These are phyloP conservation scores for Mychonastes homosphaera DNA, from an alignment of 139 green algal genomes.

Conservation along the genomic window DNA sequence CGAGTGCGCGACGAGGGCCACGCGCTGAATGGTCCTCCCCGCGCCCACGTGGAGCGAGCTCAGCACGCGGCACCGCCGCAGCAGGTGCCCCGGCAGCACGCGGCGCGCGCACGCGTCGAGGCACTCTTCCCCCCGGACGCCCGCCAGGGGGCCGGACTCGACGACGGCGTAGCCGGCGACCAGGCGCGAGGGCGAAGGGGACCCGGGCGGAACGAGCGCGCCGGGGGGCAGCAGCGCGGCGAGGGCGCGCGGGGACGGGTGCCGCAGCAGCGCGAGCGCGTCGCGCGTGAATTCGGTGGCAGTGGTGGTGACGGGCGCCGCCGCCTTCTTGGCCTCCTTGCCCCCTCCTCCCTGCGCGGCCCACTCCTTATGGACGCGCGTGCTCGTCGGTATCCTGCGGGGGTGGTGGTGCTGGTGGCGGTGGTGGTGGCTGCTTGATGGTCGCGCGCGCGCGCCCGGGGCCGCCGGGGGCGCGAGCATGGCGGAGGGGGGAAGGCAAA, in stretches of 20 bases:
- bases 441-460: no score
- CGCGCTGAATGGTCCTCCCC: conserved; percentile 18
- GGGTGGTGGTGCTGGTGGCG: no score
- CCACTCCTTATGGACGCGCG: no score
- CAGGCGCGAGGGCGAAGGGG: background rate
- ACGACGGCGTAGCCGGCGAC: background rate
- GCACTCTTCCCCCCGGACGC: background rate
- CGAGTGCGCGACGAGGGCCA: no score
- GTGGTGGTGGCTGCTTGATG: no score
- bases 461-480: no score
- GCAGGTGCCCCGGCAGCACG: conserved; percentile 43
- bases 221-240: conserved; percentile 6
- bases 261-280: background rate
- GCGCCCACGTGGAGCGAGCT: conserved; percentile 30
- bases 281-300: background rate
- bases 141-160: background rate
- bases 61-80: conserved; percentile 46
- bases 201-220: conserved; percentile 11
- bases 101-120: conserved; percentile 31
- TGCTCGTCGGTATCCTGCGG: no score
- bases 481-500: no score
- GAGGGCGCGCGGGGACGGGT: background rate
- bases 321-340: no score
- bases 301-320: no score
- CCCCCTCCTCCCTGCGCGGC: no score